A percentile compares a stretch with the other conserved stretches of the same genome.
Evolutionary conservation across 805 yeast genomes (phyloP).

Genomic region (Schwanniomyces vanrijiae): DNA sequence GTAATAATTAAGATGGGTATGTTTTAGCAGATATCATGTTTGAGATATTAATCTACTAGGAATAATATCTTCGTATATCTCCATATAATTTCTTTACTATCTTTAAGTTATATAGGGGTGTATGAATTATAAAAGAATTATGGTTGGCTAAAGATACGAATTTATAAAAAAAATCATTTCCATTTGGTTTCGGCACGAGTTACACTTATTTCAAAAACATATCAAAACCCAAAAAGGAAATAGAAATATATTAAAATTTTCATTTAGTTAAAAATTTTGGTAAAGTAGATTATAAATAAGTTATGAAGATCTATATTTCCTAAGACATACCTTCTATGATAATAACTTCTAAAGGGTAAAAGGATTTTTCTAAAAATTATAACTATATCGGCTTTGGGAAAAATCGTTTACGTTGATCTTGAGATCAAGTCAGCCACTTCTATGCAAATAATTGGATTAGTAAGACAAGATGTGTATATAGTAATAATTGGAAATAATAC

Average conservation of each 20-base stretch:
- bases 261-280: conserved; percentile 26
- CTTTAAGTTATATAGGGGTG: conserved; percentile 27
- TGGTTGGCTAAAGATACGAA: conserved; percentile 32
- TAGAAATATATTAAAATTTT: conserved; percentile 9
- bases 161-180: conserved; percentile 24
- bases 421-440: conserved; percentile 25
- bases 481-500: conserved; percentile 23
- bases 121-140: conserved; percentile 31
- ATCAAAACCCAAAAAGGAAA: conserved; percentile 15
- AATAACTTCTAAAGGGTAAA: conserved; percentile 29
- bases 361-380: conserved; percentile 26
- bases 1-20: conserved; percentile 33
- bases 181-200: conserved; percentile 32
- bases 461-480: conserved; percentile 22
- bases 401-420: conserved; percentile 15
- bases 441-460: conserved; percentile 25
- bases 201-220: conserved; percentile 24
- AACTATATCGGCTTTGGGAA: conserved; percentile 16
- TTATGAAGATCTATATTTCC: conserved; percentile 28
- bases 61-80: conserved; percentile 22
- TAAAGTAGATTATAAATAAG: conserved; percentile 23
- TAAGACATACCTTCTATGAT: conserved; percentile 15
- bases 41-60: conserved; percentile 36
- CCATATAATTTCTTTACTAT: conserved; percentile 24
- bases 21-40: conserved; percentile 33